Conservation (phyloP, 1,139 yeast genomes). For the Zygoascus meyerae region DNA sequence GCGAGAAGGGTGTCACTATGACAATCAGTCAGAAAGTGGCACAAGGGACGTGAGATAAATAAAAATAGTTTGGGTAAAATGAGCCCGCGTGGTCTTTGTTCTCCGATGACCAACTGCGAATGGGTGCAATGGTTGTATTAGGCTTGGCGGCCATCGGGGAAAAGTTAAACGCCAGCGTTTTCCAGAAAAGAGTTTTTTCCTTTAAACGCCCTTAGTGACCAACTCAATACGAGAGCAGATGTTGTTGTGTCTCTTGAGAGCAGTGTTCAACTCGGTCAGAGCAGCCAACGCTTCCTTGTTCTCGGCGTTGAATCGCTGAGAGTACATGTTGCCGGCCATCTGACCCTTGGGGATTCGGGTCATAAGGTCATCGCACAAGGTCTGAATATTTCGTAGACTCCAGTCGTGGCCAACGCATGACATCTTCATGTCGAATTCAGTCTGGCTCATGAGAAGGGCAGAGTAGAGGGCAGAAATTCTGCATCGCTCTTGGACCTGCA, state of each 20-base stretch:
- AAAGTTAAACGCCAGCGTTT: no score
- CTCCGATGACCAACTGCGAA: no score
- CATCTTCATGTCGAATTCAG: conserved; percentile 15
- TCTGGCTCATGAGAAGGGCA: conserved; percentile 18
- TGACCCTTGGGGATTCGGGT: conserved; percentile 25
- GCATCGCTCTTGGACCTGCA: conserved; percentile 19
- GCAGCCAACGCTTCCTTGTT: conserved; percentile 22
- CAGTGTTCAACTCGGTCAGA: conserved; percentile 23
- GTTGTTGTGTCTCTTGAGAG: conserved; percentile 24
- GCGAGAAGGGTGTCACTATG: no score
- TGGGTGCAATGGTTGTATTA: no score
- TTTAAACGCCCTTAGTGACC: conserved; percentile 29
- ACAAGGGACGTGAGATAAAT: no score
- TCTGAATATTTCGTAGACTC: conserved; percentile 28
- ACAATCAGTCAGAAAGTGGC: no score
- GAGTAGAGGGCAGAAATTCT: conserved; percentile 19
- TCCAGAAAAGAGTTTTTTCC: no score
- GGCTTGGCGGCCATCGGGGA: no score
- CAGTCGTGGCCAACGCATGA: conserved; percentile 31
- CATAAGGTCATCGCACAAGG: conserved; percentile 27
- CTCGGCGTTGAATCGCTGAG: conserved; percentile 20
- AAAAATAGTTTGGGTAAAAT: no score
- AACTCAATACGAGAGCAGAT: conserved; percentile 29
- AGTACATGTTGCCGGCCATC: conserved; percentile 24
- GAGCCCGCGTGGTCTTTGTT: no score